Evolutionary conservation across 768 basidiomycete species (phyloP).

Genomic region (Mycena galericulata): DNA sequence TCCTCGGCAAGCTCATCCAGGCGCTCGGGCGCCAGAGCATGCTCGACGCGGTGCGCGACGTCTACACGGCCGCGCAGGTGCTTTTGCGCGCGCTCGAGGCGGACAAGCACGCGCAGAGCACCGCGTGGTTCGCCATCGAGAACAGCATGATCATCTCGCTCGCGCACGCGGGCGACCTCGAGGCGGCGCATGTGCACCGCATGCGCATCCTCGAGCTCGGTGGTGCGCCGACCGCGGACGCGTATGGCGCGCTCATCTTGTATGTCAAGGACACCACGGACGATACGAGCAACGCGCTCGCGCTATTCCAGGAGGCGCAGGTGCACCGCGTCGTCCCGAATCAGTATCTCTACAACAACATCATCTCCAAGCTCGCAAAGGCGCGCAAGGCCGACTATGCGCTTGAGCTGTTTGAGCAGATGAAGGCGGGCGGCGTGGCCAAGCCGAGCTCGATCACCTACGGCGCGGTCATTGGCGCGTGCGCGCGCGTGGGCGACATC

Average conservation of each 20-base stretch:
- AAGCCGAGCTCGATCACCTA: slow-evolving; percentile 90
- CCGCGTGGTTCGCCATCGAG: slow-evolving; percentile 85
- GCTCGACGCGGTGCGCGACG: slow-evolving; percentile 67
- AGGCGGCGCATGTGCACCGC: slow-evolving; percentile 86
- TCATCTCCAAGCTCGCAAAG: slow-evolving; percentile 95
- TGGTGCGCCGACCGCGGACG: slow-evolving; percentile 84
- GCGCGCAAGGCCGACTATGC: slow-evolving; percentile 95
- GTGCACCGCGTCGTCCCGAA: slow-evolving; percentile 78
- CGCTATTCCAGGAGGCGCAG: slow-evolving; percentile 85
- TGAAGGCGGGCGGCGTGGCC: slow-evolving; percentile 73
- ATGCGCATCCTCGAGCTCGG: slow-evolving; percentile 81
- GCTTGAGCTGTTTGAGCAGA: slow-evolving; percentile 86
- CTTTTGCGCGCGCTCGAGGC: slow-evolving; percentile 61
- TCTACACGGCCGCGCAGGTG: slow-evolving; percentile 78
- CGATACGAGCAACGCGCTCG: slow-evolving; percentile 88
- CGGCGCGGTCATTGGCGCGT: slow-evolving; percentile 93
- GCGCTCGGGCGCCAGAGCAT: slow-evolving; percentile 73
- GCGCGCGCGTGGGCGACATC: slow-evolving; percentile 92
- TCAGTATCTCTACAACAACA: slow-evolving; percentile 94
- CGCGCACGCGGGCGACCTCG: slow-evolving; percentile 84
- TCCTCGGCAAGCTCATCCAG: slow-evolving; percentile 74
- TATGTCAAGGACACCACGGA: slow-evolving; percentile 95
- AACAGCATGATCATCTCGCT: slow-evolving; percentile 90
- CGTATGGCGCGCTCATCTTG: slow-evolving; percentile 92
- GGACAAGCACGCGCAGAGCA: slow-evolving; percentile 59